phyloP scores from a whole-genome alignment of 306 rosid species.

The Erythrophleum fordii region DNA sequence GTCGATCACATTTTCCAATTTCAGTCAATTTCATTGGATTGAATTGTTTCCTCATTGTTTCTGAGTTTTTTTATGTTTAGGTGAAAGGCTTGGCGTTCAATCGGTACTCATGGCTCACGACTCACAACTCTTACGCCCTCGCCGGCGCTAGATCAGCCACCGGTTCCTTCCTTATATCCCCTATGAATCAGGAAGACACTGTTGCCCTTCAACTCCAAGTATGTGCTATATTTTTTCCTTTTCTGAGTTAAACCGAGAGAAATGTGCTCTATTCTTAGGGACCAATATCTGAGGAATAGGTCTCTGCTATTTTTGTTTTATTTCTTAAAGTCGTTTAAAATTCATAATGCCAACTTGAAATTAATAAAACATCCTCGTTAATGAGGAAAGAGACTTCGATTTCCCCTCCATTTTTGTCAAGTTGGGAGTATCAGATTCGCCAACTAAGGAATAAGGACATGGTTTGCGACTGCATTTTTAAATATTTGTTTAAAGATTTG shows the following conservation, averaged over 20 bases:
- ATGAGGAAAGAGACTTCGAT: neutral
- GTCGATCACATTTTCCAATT: constrained; percentile 40
- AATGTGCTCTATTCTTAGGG: too few species aligned
- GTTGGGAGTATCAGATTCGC: constrained; percentile 20
- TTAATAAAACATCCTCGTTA: neutral
- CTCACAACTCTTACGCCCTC: constrained; percentile 83
- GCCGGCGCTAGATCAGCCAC: constrained; percentile 70
- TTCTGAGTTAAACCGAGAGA: neutral
- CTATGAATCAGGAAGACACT: constrained; percentile 85
- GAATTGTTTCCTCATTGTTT: neutral
- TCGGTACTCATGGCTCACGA: constrained; percentile 89
- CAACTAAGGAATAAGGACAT: constrained; percentile 4
- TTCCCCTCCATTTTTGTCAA: neutral
- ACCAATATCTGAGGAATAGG: neutral
- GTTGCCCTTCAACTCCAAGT: constrained; percentile 78
- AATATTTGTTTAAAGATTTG: neutral
- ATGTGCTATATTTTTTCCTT: constrained; percentile 18
- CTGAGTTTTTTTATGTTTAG: constrained; percentile 31
- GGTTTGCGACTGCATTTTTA: neutral
- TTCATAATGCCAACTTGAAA: neutral
- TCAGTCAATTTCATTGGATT: neutral
- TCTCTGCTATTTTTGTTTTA: neutral
- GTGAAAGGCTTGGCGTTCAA: constrained; percentile 81
- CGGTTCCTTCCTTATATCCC: constrained; percentile 58
- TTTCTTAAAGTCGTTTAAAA: neutral